phyloP scores from a whole-genome alignment of 139 green algal species.

The Volvox reticuliferus region DNA sequence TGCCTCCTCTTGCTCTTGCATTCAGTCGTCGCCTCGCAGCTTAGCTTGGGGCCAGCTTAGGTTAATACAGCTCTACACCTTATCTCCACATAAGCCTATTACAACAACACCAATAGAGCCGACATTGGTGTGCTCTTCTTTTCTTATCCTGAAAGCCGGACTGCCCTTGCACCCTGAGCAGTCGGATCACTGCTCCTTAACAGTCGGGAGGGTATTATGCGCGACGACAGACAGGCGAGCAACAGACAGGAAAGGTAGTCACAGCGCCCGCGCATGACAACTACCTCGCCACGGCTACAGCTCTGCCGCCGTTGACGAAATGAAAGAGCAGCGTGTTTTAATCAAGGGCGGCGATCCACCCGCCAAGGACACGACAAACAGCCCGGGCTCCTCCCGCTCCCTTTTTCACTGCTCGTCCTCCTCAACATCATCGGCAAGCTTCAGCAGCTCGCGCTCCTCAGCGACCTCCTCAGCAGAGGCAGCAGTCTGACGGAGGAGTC shows the following conservation, averaged over 20 bases:
- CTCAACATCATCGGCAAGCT: slow-evolving; percentile 11
- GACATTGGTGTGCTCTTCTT: not conserved
- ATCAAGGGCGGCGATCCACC: not conserved
- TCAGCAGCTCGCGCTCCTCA: slow-evolving; percentile 12
- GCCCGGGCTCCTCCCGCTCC: not conserved
- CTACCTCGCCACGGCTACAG: too few species aligned
- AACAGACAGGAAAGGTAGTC: too few species aligned
- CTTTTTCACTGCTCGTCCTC: not conserved
- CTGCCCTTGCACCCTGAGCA: not conserved
- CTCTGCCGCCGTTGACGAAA: not conserved
- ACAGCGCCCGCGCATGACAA: too few species aligned
- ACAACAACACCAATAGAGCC: not conserved
- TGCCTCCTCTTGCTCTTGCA: too few species aligned
- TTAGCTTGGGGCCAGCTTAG: too few species aligned
- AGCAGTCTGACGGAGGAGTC: not conserved
- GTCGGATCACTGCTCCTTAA: too few species aligned
- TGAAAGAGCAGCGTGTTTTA: not conserved
- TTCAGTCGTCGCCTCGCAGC: too few species aligned
- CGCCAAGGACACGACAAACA: not conserved
- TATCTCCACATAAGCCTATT: too few species aligned
- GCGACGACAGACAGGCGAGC: too few species aligned
- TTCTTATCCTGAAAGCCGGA: not conserved
- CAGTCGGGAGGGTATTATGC: too few species aligned
- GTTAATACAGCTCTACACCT: too few species aligned
- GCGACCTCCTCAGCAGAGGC: slow-evolving; percentile 3